phyloP scores from a whole-genome alignment of 345 rosid species.

The Geranium brycei region DNA sequence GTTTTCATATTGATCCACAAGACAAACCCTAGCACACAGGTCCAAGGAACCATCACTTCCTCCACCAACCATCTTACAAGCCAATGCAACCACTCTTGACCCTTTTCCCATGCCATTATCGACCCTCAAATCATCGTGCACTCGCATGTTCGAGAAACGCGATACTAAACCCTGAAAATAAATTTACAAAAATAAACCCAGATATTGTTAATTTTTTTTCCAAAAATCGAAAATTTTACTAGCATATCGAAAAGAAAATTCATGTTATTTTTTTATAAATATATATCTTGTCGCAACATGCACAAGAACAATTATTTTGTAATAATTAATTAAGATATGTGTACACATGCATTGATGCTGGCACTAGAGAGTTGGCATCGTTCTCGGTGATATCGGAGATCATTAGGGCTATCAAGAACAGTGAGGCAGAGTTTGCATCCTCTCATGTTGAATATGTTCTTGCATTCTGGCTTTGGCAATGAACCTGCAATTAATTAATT shows the following conservation, averaged over 20 bases:
- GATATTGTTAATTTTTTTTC: no score
- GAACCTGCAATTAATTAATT: constrained; percentile 40
- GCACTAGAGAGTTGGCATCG: constrained; percentile 47
- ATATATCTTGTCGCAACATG: no score
- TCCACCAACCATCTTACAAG: constrained; percentile 93
- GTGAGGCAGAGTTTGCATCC: constrained; percentile 76
- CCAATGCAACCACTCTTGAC: constrained; percentile 51
- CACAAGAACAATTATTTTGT: no score
- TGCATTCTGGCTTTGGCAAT: constrained; percentile 84
- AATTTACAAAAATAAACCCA: no score
- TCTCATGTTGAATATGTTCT: constrained; percentile 42
- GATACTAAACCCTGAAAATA: no score
- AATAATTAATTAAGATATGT: no score
- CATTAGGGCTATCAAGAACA: constrained; percentile 43
- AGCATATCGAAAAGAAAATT: no score
- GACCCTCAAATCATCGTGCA: neutral
- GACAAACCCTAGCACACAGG: constrained; percentile 65
- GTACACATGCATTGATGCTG: no score
- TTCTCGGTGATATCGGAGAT: constrained; percentile 63
- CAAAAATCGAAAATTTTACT: no score
- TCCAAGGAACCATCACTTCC: constrained; percentile 83
- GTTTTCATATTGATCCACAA: constrained; percentile 64
- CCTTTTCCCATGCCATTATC: constrained; percentile 39
- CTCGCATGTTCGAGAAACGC: no score
- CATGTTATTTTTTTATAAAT: no score